Base-by-base conservation (phyloP, 2,329 filamentous ascomycete species). In the Penicillium rolfsii region DNA sequence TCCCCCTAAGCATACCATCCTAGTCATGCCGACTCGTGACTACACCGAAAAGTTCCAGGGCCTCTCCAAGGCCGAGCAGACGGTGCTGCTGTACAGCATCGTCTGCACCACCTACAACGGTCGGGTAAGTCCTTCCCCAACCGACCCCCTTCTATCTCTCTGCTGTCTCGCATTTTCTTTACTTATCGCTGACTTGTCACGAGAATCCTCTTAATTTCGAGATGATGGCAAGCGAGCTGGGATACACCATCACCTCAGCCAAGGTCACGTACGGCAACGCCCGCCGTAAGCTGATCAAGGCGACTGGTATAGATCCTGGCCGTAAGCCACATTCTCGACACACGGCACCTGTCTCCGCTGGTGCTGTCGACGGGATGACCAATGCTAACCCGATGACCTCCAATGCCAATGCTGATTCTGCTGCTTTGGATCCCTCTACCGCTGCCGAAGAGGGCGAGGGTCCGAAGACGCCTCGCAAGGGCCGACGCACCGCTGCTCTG, bases 201-300 rank as follows among this genome's bases (percentile, higher is more conserved):
- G 12, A 55, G 53, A 48, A n/a, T 11, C 9, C 41, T 12, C 11
- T 58, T 9, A 40, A 58, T 24, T 58, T 24, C 11, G 49, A 36
- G 5, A 53, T 48, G 30, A 19, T 58, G 2, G 56, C 38, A 9
- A n/a, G 4, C 3, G 14, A 14, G 16, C 16, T 26, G 4, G 49
- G 40, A 6, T 48, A 53, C 16, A 28, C 56, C 14, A 1, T 22
- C 7, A 22, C 28, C 19, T 53, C 38, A 1, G 40, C 33, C 22
- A 41, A 52, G n/a, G 49, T 43, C 4, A 16, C 54, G 36, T 58
- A 53, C 19, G 40, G 40, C 28, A 48, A 28, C 2, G 49, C 56
- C 8, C 48, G 50, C 14, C 49, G 56, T 19, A 58, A 58, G 40
- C 28, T 62, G 52, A 6, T 30, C 26, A 26, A 38, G 16, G 24